A percentile compares a stretch with the other conserved stretches of the same genome.
phyloP scores from a whole-genome alignment of 2,329 filamentous ascomycete genomes.

The Alternaria arbusti region DNA sequence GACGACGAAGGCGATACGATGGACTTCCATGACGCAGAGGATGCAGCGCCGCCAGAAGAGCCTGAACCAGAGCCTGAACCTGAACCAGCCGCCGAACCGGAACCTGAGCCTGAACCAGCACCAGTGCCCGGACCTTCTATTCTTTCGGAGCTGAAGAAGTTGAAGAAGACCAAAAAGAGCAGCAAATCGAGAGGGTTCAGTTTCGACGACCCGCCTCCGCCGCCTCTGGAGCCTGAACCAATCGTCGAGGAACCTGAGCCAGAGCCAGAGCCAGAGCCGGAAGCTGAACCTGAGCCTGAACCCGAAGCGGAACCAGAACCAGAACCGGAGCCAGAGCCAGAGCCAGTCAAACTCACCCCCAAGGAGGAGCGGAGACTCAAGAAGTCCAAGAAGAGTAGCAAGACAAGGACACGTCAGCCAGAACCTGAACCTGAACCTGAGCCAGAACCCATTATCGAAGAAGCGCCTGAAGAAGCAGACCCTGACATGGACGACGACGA shows the following conservation, averaged over 20 bases:
- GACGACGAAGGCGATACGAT: slow-evolving; percentile 51
- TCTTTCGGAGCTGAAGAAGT: slow-evolving; percentile 20
- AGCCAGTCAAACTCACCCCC: slow-evolving; percentile 18
- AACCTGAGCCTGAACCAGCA: slow-evolving; percentile 28
- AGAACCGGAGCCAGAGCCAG: slow-evolving; percentile 22
- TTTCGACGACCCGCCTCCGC: slow-evolving; percentile 39
- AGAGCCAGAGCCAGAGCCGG: slow-evolving; percentile 28
- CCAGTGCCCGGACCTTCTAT: slow-evolving; percentile 33
- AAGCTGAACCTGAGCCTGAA: slow-evolving; percentile 26
- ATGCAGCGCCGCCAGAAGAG: slow-evolving; percentile 9
- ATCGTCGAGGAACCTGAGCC: slow-evolving; percentile 16
- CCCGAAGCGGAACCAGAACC: slow-evolving; percentile 40
- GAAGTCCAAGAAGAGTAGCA: slow-evolving; percentile 41
- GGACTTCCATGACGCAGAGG: slow-evolving; percentile 24
- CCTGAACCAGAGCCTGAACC: slow-evolving; percentile 39
- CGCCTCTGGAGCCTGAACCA: slow-evolving; percentile 27
- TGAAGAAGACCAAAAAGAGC: slow-evolving; percentile 38
- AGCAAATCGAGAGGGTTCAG: slow-evolving; percentile 65
- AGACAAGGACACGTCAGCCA: slow-evolving; percentile 28
- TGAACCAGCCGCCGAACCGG: slow-evolving; percentile 11
- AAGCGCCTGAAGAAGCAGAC: slow-evolving; percentile 30
- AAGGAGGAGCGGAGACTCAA: slow-evolving; percentile 17
- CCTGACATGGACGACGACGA: slow-evolving; percentile 35
- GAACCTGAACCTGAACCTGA: slow-evolving; percentile 6
- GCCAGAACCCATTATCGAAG: slow-evolving; percentile 30